Percentiles rank a stretch among this genome's conserved stretches.
Conservation (phyloP, 2,329 filamentous ascomycete genomes). For the Pleurostoma richardsiae region DNA sequence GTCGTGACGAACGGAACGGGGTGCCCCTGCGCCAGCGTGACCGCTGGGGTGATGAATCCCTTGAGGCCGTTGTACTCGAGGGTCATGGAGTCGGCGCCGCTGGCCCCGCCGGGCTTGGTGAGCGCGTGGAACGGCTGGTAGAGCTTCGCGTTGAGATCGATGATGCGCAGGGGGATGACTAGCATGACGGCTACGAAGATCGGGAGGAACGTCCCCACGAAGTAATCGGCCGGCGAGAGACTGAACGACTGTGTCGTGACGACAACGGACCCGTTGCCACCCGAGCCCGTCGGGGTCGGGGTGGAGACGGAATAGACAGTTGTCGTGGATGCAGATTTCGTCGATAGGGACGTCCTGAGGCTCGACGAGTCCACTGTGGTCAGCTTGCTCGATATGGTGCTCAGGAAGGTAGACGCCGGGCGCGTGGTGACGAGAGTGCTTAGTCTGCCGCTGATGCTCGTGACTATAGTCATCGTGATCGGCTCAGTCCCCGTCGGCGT, state of each 20-base stretch:
- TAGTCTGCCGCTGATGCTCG: no score
- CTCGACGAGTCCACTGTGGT: no score
- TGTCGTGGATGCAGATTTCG: no score
- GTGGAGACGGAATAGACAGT: no score
- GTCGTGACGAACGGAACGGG: background rate
- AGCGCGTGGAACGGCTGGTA: slow-evolving; percentile 9
- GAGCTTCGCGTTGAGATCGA: slow-evolving; percentile 7
- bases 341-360: no score
- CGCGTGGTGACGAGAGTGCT: no score
- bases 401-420: no score
- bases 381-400: no score
- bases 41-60: background rate
- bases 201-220: slow-evolving; percentile 7
- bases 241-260: background rate
- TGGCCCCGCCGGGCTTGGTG: background rate
- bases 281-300: no score
- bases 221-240: background rate
- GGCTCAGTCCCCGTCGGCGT: no score
- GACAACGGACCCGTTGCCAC: background rate
- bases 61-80: background rate
- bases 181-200: slow-evolving; percentile 6
- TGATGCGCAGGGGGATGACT: slow-evolving; percentile 5
- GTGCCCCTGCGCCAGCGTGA: background rate
- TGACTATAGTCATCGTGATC: no score
- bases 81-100: background rate